Evolutionary conservation across 1,139 yeast species (phyloP), one percentile per base, ranked within the genome.

Genomic region (Hyphopichia khmerensis): DNA sequence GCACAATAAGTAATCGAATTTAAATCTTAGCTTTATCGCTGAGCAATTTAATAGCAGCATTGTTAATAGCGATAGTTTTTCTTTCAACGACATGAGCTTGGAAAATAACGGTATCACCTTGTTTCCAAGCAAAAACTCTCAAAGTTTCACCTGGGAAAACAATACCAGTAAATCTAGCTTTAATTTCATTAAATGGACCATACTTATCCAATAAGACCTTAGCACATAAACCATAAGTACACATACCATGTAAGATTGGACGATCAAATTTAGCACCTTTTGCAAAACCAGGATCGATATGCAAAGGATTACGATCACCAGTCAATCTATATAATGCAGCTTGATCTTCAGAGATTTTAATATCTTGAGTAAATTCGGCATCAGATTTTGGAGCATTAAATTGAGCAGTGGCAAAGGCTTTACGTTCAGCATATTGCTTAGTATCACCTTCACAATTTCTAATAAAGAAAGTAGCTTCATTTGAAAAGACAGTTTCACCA

Each of bases 131-230:
- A 45, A 70, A 70, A 34, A 93, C 82, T 58, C 77, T 78, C 63
- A 93, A 76, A 27, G 89, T 85, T 69, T 93, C 98, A 56, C 98
- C 99, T n/a, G 98, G 98, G 80, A 80, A 90, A 35, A 93, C 98
- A 58, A 87, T 84, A 57, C 93, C 93, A 29, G 96, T 80, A 64
- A 93, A 93, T 62, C 98, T 82, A 31, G 82, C 95, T 75, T 93
- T 93, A 64, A 90, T 79, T 72, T 90, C 96, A 59, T 78, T 79
- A 66, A 86, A 87, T 38, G 79, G 75, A 45, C 98, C 98, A 66
- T 69, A 93, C 59, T 86, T 77, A 56, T 90, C 96, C 57, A 77
- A 75, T 55, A 93, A 75, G 14, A 80, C 79, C 66, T 90, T 88
- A 34, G 85, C 87, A 40, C 88, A 71, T 52, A 90, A 79, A 48